Evolutionary conservation across 192 early-diverging fungal species (phyloP), one percentile per base, ranked within the genome.

Genomic region (Podila minutissima): DNA sequence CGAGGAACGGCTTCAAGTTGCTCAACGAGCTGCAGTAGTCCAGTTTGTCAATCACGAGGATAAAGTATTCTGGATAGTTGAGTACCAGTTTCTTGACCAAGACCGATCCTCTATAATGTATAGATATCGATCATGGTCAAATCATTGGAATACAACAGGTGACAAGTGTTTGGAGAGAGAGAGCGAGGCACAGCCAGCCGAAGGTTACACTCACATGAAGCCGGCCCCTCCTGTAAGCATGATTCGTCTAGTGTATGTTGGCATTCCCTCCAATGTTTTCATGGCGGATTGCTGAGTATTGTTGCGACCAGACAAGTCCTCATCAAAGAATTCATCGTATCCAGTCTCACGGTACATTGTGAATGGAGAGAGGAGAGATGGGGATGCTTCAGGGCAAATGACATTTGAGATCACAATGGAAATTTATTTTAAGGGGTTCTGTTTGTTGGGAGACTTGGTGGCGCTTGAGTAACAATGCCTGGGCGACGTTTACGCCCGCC

Each of bases 201-300:
- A 12, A 33, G 26, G 5, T 6, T 22, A 29, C 19, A 61, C 86
- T 86, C 77, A 94, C 93, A 95, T 93, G 88, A 95, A 95, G 22
- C 94, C 94, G 31, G 94, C 94, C 28, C 93, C 94, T 48, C 94
- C 94, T 20, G 94, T 95, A 22, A 95, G 71, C n/a, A 95, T 79
- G 26, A 95, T 90, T 7, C 67, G 66, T 35, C 64, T 75, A n/a
- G 50, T 26, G 26, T 59, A 59, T 9, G 37, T 11, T 9, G 53
- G n/a, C 2, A 55, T 55, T 22, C 6, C 53, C 9, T n/a, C 24
- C 20, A 55, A 19, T 1, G 4, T 2, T 33, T 22, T 37, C 49
- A 19, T 20, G 26, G 58, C 41, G 11, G n/a, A 6, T 32, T 55
- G 51, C 33, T 35, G 17, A 50, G 61, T 12, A 22, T 20, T 28